Base-by-base conservation (phyloP, 805 yeast species). In the Scheffersomyces coipomensis region DNA sequence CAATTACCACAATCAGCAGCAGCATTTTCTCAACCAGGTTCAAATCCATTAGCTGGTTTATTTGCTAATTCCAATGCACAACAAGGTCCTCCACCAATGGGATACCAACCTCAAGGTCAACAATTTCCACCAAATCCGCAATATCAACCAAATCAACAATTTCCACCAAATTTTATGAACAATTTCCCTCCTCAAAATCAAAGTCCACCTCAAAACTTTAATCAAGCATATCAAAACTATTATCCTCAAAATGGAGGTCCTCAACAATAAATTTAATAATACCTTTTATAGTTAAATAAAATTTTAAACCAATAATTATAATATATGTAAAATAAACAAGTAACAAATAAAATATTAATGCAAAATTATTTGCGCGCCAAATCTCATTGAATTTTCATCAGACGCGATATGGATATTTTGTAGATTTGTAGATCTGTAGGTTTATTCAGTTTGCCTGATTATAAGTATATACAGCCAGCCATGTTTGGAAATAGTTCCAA, bases 21-120 rank as follows among this genome's bases (percentile, higher is more conserved):
- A 60, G 35, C 64, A 56, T 43, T 73, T 24, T 58, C 62, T 13
- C 67, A 54, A 42, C 70, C 66, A 8, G 70, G 64, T 34, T 66
- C 61, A 45, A 53, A 75, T 47, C 79, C 79, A 37, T 70, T 76
- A 51, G 68, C 71, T 33, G 74, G 75, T n/a, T 64, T 75, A 46
- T 75, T 75, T 48, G 52, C 46, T 34, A 50, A 53, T 27, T 39
- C 44, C 13, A 46, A 52, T 12, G 50, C 53, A 17, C 40, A 19
- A 46, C 59, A 39, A 39, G 60, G 46, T 32, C 43, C 42, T 29
- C 39, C 34, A 26, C 35, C 34, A 22, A 22, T 31, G 33, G 19
- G 13, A 3, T 26, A 27, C 4, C 15, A 25, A 29, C 31, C 44
- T 22, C 49, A 42, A 25, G 45, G 38, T 2, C 30, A 19, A 13